Evolutionary conservation across 1,284 basidiomycete species (phyloP).

Genomic region (Leccinum angustisporum): DNA sequence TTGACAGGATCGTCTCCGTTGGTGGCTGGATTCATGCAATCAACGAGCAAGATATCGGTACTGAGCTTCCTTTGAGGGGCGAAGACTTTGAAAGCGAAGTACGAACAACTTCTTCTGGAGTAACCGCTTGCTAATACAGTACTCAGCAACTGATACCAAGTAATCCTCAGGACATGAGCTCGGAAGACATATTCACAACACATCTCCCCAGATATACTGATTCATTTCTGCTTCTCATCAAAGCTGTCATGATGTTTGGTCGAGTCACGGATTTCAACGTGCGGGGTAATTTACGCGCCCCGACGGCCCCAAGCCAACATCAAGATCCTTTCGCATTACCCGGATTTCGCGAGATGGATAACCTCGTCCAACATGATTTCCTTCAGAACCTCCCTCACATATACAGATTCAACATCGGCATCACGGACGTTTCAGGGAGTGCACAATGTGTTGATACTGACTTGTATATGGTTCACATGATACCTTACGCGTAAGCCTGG

Average conservation of each 20-base stretch:
- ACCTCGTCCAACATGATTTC: slow-evolving; percentile 64
- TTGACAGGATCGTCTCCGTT: slow-evolving; percentile 82
- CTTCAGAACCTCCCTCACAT: slow-evolving; percentile 64
- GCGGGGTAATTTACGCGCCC: slow-evolving; percentile 61
- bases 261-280: slow-evolving; percentile 81
- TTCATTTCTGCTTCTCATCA: slow-evolving; percentile 74
- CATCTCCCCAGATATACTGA: slow-evolving; percentile 77
- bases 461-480: slow-evolving; percentile 78
- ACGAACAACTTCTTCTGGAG: slow-evolving; percentile 11
- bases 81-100: slow-evolving; percentile 76
- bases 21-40: slow-evolving; percentile 85
- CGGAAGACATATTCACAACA: slow-evolving; percentile 59
- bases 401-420: slow-evolving; percentile 60
- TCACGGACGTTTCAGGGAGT: slow-evolving; percentile 51
- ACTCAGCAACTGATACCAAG: slow-evolving; percentile 53
- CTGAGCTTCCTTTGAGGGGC: slow-evolving; percentile 71
- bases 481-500: slow-evolving; percentile 71
- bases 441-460: slow-evolving; percentile 70
- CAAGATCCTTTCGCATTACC: slow-evolving; percentile 66
- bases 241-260: slow-evolving; percentile 79
- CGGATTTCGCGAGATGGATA: slow-evolving; percentile 68
- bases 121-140: slow-evolving; percentile 11
- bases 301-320: slow-evolving; percentile 57
- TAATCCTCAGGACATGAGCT: slow-evolving; percentile 70
- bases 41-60: slow-evolving; percentile 77